Evolutionary conservation across 2,329 filamentous ascomycete species (phyloP), one percentile per base, ranked within the genome.

Genomic region (Epichloe elymi): DNA sequence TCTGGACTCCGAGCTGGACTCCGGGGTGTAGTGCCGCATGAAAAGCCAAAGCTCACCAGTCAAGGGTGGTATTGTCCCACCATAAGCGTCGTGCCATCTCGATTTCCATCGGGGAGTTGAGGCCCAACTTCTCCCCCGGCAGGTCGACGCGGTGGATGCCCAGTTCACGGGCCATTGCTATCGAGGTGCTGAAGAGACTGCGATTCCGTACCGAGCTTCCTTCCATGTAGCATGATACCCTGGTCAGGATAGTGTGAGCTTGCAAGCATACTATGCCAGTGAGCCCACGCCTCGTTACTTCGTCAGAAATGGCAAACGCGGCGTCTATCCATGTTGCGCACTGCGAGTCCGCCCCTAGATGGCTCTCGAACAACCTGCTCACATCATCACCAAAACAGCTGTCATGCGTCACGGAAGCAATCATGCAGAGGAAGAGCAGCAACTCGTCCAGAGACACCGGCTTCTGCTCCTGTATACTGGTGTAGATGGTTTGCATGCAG

Each of bases 151-250:
- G 51, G 14, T 52, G 51, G 2, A 52, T 38, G 15, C 51, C 51
- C 42, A 52, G 3, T 15, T 49, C 47, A 45, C 47, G 51, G 12
- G 47, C 51, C 51, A 52, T 52, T 30, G 51, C 42, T 30, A 52
- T 50, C 1, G 51, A 52, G 1, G 51, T 50, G 5, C 26, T 37
- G 11, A 46, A 11, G 17, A 52, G 26, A 47, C 43, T 52, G 37
- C 51, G 51, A 19, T 40, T 52, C 19, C 51, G 51, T 7, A 52
- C 37, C 2, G 51, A 52, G 8, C 42, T 50, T 35, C 47, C 51
- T 11, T 52, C 51, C 41, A 47, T 20, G 38, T 47, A 52, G 42
- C 41, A 36, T 11, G 51, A 49, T 23, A 52, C 51, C 19, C 46
- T 52, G 30, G 41, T 42, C 30, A 50, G 36, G 12, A 46, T 46